Conservation (phyloP, 805 yeast genomes). For the Soucietia sequanensis region DNA sequence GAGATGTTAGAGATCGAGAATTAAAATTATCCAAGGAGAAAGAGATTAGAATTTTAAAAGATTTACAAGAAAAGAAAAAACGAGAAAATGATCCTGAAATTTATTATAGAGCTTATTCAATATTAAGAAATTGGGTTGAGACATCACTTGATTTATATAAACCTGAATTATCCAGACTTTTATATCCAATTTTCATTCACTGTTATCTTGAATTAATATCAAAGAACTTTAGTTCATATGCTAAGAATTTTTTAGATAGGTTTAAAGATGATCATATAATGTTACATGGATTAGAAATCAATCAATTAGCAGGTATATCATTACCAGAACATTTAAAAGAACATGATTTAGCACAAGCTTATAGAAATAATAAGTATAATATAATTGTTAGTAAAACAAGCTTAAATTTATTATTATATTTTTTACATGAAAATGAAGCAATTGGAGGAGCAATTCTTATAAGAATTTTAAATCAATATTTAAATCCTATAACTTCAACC, state of each 20-base stretch:
- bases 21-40: slow-evolving; percentile 36
- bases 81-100: slow-evolving; percentile 62
- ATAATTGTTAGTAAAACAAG: slow-evolving; percentile 80
- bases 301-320: slow-evolving; percentile 68
- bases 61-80: slow-evolving; percentile 43
- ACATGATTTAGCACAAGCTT: slow-evolving; percentile 76
- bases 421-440: slow-evolving; percentile 87
- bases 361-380: slow-evolving; percentile 68
- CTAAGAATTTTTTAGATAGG: slow-evolving; percentile 73
- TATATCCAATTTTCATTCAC: slow-evolving; percentile 93
- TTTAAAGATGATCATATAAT: slow-evolving; percentile 71
- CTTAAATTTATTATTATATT: slow-evolving; percentile 77
- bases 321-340: slow-evolving; percentile 79
- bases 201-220: slow-evolving; percentile 76
- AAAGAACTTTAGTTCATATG: slow-evolving; percentile 57
- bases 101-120: slow-evolving; percentile 76
- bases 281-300: slow-evolving; percentile 76
- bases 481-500: slow-evolving; percentile 50
- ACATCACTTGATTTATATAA: slow-evolving; percentile 86
- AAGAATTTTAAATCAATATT: slow-evolving; percentile 79
- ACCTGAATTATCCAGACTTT: slow-evolving; percentile 78
- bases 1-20: slow-evolving; percentile 40
- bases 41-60: slow-evolving; percentile 36
- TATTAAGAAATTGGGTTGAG: slow-evolving; percentile 86
- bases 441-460: slow-evolving; percentile 89